Evolutionary conservation across 2,329 filamentous ascomycete genomes (phyloP), one percentile per base, ranked within the genome.

Genomic region (Amauroascus niger): DNA sequence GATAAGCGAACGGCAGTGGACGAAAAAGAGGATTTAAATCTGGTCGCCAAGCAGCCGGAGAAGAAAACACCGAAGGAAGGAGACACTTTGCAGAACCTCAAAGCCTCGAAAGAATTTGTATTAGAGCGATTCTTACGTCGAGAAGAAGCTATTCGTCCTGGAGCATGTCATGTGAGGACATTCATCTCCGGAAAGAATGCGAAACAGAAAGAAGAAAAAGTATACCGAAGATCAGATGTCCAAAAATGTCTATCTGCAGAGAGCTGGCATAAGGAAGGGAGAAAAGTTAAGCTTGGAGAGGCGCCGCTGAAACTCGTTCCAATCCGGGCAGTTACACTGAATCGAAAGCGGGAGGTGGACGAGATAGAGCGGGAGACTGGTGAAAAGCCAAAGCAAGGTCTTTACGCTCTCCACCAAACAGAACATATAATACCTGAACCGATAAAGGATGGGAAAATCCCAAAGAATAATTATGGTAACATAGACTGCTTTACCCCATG

Each of bases 221-320:
- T 97, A 0, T 97, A 82, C 65, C 78, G 78, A 0, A 83, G 91
- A 32, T 79, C 80, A 51, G 90, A 97, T 60, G 82, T 97, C 0
- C 81, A 90, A 1, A 77, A 79, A 37, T 95, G 94, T 67, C 90
- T 95, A 68, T 94, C 88, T 26, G 86, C 87, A 1, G 93, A 98
- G 67, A 95, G 88, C 1, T 98, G 93, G 93, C 93, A 97, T 67
- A 96, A 96, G 67, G 91, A 96, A 74, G 93, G 93, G 0, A 81
- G 91, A 9, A 84, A 83, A 24, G 82, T 93, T 2, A 78, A 80
- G 24, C 64, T 76, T 0, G 88, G 87, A 2, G 82, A 86, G 59
- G 72, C 81, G 47, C 87, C 93, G 0, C 71, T 96, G 56, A 98
- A 98, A 67, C 78, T 80, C 40, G 93, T 95, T 0, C 88, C 91